Evolutionary conservation across 148 eudicot species (phyloP), one percentile per base, ranked within the genome.

Genomic region (Oxyria digyna): DNA sequence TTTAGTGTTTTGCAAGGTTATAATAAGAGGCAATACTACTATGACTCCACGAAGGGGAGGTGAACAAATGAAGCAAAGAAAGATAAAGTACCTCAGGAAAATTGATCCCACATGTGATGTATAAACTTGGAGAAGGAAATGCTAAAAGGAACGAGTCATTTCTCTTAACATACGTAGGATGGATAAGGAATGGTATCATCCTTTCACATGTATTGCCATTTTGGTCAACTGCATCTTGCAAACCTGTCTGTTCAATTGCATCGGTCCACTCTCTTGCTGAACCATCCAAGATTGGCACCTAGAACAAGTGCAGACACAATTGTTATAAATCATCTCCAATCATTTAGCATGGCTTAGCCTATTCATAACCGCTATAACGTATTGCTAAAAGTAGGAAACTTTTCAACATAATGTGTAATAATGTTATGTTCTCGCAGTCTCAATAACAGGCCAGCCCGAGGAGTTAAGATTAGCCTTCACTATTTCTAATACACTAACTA

Each of bases 201-300:
- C 85, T 88, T 31, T 91, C 88, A 74, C 78, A 76, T 71, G 42
- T 79, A 35, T 73, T 77, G 33, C 89, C 92, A 71, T 38, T 73
- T 23, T 68, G 69, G 81, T 89, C 88, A 42, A 40, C 20, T n/a
- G 97, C 92, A 74, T 79, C 79, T 70, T 80, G 78, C 72, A 91
- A 67, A 42, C 97, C 97, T 65, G 78, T 85, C 74, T 76, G 69
- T 57, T 82, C 84, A 29, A 91, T 84, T 13, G 85, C 92, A 33
- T 89, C 83, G 63, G 87, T 76, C 99, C 99, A 94, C 76, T 90
- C 96, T 74, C 71, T 85, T 55, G 99, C 85, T 15, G 99, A 94
- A 29, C 99, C 99, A 83, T 94, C 99, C 68, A 90, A 77, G 23
- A 91, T 91, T 41, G 99, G 99, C 38, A 94, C 88, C 99, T 94